Evolutionary conservation across 805 yeast species (phyloP).

Genomic region (Yamadazyma insecticola): DNA sequence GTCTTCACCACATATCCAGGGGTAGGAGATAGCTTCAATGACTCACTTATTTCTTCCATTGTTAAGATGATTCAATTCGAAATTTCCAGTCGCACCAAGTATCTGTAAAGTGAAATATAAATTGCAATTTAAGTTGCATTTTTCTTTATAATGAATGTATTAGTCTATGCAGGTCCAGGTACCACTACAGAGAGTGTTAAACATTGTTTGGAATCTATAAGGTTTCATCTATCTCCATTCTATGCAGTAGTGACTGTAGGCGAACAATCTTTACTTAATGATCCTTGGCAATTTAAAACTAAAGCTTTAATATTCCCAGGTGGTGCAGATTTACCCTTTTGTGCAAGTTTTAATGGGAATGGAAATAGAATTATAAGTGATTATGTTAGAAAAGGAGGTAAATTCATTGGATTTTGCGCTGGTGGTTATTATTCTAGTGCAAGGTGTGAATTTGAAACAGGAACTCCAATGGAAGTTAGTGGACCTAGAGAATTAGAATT

Average conservation of each 20-base stretch:
- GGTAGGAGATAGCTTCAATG: constrained; percentile 40
- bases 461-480: constrained; percentile 72
- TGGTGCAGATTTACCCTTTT: constrained; percentile 91
- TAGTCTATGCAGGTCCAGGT: constrained; percentile 56
- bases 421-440: constrained; percentile 86
- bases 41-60: constrained; percentile 11
- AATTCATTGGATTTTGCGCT: constrained; percentile 85
- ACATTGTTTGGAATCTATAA: constrained; percentile 73
- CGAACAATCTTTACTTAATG: constrained; percentile 57
- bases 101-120: not conserved
- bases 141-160: constrained; percentile 24
- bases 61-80: not conserved
- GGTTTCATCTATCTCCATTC: constrained; percentile 73
- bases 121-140: not conserved
- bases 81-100: not conserved
- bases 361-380: constrained; percentile 59
- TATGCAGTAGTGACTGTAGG: constrained; percentile 80
- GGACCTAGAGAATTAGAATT: constrained; percentile 81
- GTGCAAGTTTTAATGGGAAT: constrained; percentile 63
- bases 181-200: constrained; percentile 83
- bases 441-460: constrained; percentile 79
- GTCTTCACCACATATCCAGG: constrained; percentile 78
- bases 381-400: constrained; percentile 76
- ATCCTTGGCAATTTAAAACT: constrained; percentile 87
- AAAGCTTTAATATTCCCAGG: constrained; percentile 86